Percentiles rank a stretch among this genome's conserved stretches.
These are phyloP conservation scores for Benincasa hispida DNA, from an alignment of 306 rosid genomes.

Conservation along the genomic window DNA sequence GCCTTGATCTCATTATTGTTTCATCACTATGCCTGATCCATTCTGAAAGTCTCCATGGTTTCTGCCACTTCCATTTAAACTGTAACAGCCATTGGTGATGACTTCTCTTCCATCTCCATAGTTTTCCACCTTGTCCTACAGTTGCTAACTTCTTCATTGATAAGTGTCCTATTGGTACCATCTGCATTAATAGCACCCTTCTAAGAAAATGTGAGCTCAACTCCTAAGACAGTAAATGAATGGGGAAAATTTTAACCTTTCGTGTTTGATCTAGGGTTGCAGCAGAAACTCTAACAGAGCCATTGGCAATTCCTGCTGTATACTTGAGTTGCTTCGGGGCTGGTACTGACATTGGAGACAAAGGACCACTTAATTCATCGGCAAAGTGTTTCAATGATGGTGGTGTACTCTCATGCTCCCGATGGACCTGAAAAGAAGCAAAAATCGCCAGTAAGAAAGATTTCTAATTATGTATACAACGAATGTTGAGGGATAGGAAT, in stretches of 20 bases:
- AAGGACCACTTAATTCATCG: constrained; percentile 55
- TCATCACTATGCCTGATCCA: constrained; percentile 89
- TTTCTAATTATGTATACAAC: background rate
- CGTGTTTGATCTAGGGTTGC: constrained; percentile 61
- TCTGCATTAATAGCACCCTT: constrained; percentile 37
- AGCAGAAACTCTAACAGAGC: constrained; percentile 51
- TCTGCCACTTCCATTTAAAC: constrained; percentile 99
- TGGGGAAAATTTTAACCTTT: constrained; percentile 41
- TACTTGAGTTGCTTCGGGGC: constrained; percentile 78
- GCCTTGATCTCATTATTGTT: constrained; percentile 67
- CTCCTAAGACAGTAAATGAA: constrained; percentile 7
- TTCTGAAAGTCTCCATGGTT: constrained; percentile 98
- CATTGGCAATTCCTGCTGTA: constrained; percentile 81
- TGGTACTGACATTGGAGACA: constrained; percentile 69
- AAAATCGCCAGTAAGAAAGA: background rate
- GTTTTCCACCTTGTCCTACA: constrained; percentile 78
- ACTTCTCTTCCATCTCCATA: constrained; percentile 99
- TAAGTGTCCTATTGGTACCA: constrained; percentile 80
- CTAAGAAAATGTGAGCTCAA: constrained; percentile 14
- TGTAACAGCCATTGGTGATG: constrained; percentile 95
- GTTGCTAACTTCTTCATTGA: constrained; percentile 68
- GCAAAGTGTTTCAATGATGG: constrained; percentile 47
- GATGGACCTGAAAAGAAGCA: constrained; percentile 18
- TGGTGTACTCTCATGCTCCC: constrained; percentile 53
- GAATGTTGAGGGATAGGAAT: background rate